Evolutionary conservation across 164 flowering plant genomes (phyloP).

Genomic region (Sextonia rubra): DNA sequence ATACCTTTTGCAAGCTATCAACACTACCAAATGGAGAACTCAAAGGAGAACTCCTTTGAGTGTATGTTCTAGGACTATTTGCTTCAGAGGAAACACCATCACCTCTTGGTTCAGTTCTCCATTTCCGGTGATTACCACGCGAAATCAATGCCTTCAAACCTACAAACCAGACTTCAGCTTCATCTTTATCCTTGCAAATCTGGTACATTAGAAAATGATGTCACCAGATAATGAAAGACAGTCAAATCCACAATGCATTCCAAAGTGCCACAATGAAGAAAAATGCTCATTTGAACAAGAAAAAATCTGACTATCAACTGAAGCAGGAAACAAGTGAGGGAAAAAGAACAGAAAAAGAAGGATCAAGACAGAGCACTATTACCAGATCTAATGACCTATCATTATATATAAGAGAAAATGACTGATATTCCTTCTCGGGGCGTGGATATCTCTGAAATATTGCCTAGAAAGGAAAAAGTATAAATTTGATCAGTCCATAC

Average conservation of each 20-base stretch:
- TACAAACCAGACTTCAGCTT: constrained; percentile 94
- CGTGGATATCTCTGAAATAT: constrained; percentile 89
- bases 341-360: background rate
- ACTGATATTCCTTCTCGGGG: constrained; percentile 93
- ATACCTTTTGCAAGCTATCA: constrained; percentile 20
- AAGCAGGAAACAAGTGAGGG: background rate
- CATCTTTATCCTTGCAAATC: constrained; percentile 97
- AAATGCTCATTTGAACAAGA: background rate
- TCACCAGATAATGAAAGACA: background rate
- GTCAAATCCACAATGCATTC: background rate
- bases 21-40: constrained; percentile 34
- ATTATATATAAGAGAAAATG: constrained; percentile 75
- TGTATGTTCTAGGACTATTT: constrained; percentile 28
- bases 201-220: constrained; percentile 16
- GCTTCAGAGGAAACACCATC: constrained; percentile 45
- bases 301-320: background rate
- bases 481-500: background rate
- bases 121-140: constrained; percentile 39
- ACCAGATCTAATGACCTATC: constrained; percentile 91
- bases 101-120: constrained; percentile 42
- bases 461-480: constrained; percentile 46
- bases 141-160: constrained; percentile 78
- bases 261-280: background rate
- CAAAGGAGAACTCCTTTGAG: constrained; percentile 40
- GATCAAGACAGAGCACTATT: constrained; percentile 9